phyloP scores from a whole-genome alignment of 805 yeast species.

The Candida namnaoensis region DNA sequence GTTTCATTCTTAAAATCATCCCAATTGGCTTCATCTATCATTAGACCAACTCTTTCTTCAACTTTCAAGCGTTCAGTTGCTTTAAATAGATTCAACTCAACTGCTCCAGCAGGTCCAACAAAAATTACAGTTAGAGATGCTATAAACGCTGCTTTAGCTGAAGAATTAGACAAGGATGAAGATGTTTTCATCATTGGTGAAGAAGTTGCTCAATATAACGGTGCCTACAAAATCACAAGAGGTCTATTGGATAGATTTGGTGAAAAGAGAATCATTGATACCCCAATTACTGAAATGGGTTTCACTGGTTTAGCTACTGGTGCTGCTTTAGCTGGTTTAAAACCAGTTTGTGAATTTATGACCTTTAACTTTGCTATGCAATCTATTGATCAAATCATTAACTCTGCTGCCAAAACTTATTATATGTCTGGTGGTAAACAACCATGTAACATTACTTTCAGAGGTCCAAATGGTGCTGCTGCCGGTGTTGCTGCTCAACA shows the following conservation, averaged over 20 bases:
- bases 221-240: slow-evolving; percentile 96
- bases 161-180: slow-evolving; percentile 94
- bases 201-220: slow-evolving; percentile 98
- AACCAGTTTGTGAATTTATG: slow-evolving; percentile 98
- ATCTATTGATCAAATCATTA: slow-evolving; percentile 95
- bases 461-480: slow-evolving; percentile 99
- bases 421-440: slow-evolving; percentile 99
- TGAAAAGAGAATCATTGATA: slow-evolving; percentile 86
- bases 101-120: slow-evolving; percentile 38
- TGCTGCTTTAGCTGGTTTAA: slow-evolving; percentile 92
- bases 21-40: slow-evolving; percentile 7
- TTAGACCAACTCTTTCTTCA: not conserved
- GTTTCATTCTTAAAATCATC: slow-evolving; percentile 3
- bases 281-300: slow-evolving; percentile 99
- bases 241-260: slow-evolving; percentile 95
- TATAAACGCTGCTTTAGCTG: slow-evolving; percentile 88
- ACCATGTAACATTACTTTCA: slow-evolving; percentile 93
- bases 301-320: slow-evolving; percentile 94
- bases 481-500: slow-evolving; percentile 99
- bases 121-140: slow-evolving; percentile 95
- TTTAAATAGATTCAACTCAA: slow-evolving; percentile 4
- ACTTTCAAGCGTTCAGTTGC: slow-evolving; percentile 8
- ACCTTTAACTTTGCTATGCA: slow-evolving; percentile 99
- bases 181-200: slow-evolving; percentile 95
- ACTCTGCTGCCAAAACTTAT: slow-evolving; percentile 97